A percentile compares a stretch with the other conserved stretches of the same genome.
Conservation (phyloP, 176 grass and related monocot genomes). For the Bromus sterilis region DNA sequence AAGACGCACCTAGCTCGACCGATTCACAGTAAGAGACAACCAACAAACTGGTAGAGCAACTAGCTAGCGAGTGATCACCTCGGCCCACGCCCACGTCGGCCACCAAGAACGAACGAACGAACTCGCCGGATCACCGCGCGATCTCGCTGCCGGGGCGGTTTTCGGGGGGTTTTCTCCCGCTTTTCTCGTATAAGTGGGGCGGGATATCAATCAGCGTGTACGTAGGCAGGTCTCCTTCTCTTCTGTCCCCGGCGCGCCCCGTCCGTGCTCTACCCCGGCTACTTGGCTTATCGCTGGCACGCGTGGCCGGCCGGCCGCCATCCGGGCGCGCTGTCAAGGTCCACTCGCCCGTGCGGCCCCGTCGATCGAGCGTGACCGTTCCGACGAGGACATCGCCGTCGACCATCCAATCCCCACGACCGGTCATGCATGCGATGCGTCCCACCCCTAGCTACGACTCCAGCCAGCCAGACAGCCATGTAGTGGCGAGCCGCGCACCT, state of each 20-base stretch:
- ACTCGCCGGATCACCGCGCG: neutral
- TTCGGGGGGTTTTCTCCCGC: neutral
- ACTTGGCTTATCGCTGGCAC: conserved; percentile 37
- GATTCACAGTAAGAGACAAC: neutral
- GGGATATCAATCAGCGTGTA: conserved; percentile 18
- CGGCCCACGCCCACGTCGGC: conserved; percentile 36
- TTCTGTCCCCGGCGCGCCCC: neutral
- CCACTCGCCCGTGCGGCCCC: conserved; percentile 14
- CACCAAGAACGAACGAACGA: no score
- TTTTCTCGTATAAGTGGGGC: conserved; percentile 28
- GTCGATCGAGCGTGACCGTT: conserved; percentile 27
- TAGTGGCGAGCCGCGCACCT: neutral
- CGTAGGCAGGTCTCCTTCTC: neutral
- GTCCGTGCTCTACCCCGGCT: neutral
- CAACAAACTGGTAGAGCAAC: neutral
- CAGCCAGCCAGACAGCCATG: neutral
- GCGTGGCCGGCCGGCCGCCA: conserved; percentile 6
- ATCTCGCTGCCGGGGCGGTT: neutral
- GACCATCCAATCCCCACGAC: conserved; percentile 32
- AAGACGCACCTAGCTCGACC: neutral
- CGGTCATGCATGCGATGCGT: conserved; percentile 6
- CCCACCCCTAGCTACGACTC: conserved; percentile 6
- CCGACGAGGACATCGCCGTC: conserved; percentile 33
- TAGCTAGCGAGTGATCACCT: neutral
- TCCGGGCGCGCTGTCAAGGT: conserved; percentile 11